These are phyloP conservation scores for Rehmannia glutinosa DNA, from an alignment of 257 asterid species.

Conservation along the genomic window DNA sequence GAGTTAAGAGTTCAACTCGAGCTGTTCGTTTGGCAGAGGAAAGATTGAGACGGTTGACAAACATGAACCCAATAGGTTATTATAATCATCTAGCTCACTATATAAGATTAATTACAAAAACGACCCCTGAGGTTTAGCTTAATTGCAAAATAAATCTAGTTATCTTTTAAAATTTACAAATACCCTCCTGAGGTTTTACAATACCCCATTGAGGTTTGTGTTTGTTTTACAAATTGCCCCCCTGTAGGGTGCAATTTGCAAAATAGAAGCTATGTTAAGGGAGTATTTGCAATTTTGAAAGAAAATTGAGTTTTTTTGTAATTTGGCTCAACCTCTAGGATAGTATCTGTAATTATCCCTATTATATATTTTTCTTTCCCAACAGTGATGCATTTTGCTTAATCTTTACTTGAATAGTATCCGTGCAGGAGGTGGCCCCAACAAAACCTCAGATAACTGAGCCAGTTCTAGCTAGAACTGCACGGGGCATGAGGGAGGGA, in stretches of 20 bases:
- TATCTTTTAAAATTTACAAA: not conserved
- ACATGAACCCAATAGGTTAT: constrained; percentile 58
- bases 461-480: constrained; percentile 63
- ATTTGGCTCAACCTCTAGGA: not conserved
- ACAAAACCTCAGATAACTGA: constrained; percentile 29
- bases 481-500: constrained; percentile 57
- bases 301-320: not conserved
- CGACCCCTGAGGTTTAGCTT: not conserved
- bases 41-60: constrained; percentile 58
- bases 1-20: constrained; percentile 79
- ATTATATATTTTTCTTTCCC: not conserved
- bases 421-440: constrained; percentile 56
- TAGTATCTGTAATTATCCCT: not conserved
- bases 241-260: not conserved
- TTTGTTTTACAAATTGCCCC: not conserved
- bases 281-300: not conserved
- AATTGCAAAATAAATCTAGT: not conserved
- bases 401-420: constrained; percentile 72
- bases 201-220: not conserved
- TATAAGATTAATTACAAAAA: not conserved
- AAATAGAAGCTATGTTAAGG: not conserved
- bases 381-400: constrained; percentile 36
- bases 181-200: not conserved
- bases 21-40: constrained; percentile 80
- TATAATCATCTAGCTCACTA: not conserved